Evolutionary conservation across 805 yeast genomes (phyloP).

Genomic region (Schwanniomyces vanrijiae): DNA sequence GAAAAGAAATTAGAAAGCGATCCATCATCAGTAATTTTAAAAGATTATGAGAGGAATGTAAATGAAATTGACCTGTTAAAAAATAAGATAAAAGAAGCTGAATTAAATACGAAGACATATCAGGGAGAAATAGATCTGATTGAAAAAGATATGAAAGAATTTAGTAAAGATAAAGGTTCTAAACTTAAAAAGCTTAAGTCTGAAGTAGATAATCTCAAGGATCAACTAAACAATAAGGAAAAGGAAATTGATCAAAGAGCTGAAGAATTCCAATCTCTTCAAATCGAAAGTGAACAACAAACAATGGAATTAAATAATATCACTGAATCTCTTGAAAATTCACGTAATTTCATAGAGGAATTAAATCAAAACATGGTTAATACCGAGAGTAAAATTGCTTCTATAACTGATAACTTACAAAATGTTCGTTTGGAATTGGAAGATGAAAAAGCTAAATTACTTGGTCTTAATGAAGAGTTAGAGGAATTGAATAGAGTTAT

Average conservation of each 20-base stretch:
- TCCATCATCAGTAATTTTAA: slow-evolving; percentile 55
- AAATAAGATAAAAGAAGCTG: slow-evolving; percentile 35
- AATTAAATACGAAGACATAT: slow-evolving; percentile 26
- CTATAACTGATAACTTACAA: slow-evolving; percentile 17
- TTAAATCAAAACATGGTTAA: slow-evolving; percentile 7
- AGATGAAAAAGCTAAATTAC: slow-evolving; percentile 55
- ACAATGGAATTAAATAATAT: slow-evolving; percentile 52
- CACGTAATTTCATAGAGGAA: slow-evolving; percentile 33
- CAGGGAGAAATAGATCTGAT: slow-evolving; percentile 50
- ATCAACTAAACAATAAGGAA: slow-evolving; percentile 40
- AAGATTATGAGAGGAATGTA: slow-evolving; percentile 46
- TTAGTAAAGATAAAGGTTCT: slow-evolving; percentile 72
- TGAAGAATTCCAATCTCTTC: slow-evolving; percentile 58
- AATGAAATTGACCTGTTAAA: slow-evolving; percentile 47
- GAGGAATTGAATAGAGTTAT: slow-evolving; percentile 53
- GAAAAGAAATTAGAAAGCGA: slow-evolving; percentile 56
- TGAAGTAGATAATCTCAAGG: slow-evolving; percentile 44
- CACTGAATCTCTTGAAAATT: slow-evolving; percentile 41
- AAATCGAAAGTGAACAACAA: slow-evolving; percentile 70
- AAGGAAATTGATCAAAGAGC: slow-evolving; percentile 44
- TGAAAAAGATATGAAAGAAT: slow-evolving; percentile 80
- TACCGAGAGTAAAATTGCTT: slow-evolving; percentile 24
- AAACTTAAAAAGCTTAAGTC: slow-evolving; percentile 65
- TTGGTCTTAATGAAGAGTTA: slow-evolving; percentile 77
- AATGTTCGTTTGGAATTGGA: slow-evolving; percentile 37